Percentiles rank a stretch among this genome's conserved stretches.
These are phyloP conservation scores for Balakata baccata DNA, from an alignment of 345 rosid species.

Conservation along the genomic window DNA sequence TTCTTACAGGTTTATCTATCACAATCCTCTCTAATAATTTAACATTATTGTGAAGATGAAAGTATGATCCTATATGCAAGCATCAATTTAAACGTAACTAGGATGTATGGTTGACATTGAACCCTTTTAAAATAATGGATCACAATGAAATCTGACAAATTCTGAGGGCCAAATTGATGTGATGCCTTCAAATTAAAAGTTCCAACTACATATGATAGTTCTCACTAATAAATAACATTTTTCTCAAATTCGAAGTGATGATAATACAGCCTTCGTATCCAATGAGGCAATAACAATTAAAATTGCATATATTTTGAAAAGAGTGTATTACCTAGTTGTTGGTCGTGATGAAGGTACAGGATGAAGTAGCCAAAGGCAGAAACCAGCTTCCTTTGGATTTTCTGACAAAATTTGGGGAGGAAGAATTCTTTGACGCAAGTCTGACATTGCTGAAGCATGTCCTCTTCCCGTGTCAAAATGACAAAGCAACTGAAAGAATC, in stretches of 20 bases:
- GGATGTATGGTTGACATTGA: not conserved
- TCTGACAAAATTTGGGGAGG: constrained; percentile 81
- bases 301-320: not conserved
- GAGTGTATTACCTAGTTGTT: constrained; percentile 51
- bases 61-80: not conserved
- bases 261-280: not conserved
- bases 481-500: constrained; percentile 64
- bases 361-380: constrained; percentile 86
- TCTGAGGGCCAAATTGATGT: not conserved
- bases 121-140: not conserved
- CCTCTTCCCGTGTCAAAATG: constrained; percentile 65
- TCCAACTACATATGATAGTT: not conserved
- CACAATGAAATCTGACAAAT: not conserved
- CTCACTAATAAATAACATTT: not conserved
- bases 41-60: not conserved
- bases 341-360: constrained; percentile 89
- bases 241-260: not conserved
- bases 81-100: not conserved
- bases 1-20: not conserved
- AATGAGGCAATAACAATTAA: not conserved
- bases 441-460: constrained; percentile 72
- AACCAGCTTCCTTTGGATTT: constrained; percentile 92
- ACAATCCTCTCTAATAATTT: not conserved
- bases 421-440: constrained; percentile 79
- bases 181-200: not conserved